Percentiles rank a stretch among this genome's conserved stretches.
Conservation (phyloP, 2,329 filamentous ascomycete genomes). For the Fusarium pininemorale region DNA sequence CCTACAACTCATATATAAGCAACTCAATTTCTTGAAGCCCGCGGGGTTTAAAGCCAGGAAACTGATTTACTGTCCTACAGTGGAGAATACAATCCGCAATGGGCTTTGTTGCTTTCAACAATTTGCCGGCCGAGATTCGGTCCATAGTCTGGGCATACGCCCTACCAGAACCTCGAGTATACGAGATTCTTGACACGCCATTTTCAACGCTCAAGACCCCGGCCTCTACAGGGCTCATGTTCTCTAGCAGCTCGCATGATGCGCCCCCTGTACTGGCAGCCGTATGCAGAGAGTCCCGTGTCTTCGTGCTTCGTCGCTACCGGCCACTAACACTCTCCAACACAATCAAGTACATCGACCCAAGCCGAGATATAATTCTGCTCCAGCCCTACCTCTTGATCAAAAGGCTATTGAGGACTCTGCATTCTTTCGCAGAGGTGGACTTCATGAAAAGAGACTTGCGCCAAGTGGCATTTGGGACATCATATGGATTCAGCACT, state of each 20-base stretch:
- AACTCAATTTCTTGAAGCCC: neutral
- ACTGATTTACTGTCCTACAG: neutral
- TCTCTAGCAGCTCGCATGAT: slow-evolving; percentile 31
- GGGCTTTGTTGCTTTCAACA: slow-evolving; percentile 23
- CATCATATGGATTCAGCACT: slow-evolving; percentile 33
- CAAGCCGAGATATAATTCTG: slow-evolving; percentile 27
- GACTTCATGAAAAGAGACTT: slow-evolving; percentile 23
- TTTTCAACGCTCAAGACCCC: slow-evolving; percentile 30
- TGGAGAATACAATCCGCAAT: slow-evolving; percentile 2
- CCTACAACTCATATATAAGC: slow-evolving; percentile 3
- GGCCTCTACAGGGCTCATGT: slow-evolving; percentile 24
- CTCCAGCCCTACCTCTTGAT: slow-evolving; percentile 31
- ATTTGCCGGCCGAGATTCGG: slow-evolving; percentile 29
- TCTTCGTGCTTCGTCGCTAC: slow-evolving; percentile 22
- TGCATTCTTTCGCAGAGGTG: slow-evolving; percentile 30
- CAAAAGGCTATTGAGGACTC: slow-evolving; percentile 22
- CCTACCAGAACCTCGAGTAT: slow-evolving; percentile 31
- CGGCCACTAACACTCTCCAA: slow-evolving; percentile 18
- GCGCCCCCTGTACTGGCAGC: slow-evolving; percentile 21
- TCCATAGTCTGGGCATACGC: slow-evolving; percentile 31
- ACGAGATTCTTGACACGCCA: slow-evolving; percentile 35
- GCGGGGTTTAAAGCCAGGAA: neutral
- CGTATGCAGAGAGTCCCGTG: slow-evolving; percentile 22
- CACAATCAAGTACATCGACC: slow-evolving; percentile 30
- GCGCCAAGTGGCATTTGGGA: slow-evolving; percentile 31